A percentile compares a stretch with the other conserved stretches of the same genome.
Conservation (phyloP, 306 rosid species). For the Medicago lupulina region DNA sequence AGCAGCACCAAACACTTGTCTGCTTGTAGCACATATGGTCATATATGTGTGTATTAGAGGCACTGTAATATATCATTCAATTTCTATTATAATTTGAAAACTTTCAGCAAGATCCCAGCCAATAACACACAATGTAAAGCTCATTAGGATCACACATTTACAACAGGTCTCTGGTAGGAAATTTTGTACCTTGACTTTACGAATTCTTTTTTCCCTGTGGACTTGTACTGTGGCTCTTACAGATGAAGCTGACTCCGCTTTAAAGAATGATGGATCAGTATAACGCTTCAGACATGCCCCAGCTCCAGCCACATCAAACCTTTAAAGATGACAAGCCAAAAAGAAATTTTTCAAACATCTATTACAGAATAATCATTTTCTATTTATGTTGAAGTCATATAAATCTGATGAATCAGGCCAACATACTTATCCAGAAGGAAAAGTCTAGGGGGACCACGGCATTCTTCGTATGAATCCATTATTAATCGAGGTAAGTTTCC, state of each 20-base stretch:
- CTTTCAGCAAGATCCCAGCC: conserved; percentile 32
- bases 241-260: conserved; percentile 65
- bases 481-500: conserved; percentile 95
- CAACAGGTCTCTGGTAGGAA: conserved; percentile 23
- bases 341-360: conserved; percentile 31
- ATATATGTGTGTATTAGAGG: conserved; percentile 28
- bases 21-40: conserved; percentile 40
- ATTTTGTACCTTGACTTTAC: conserved; percentile 75
- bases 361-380: conserved; percentile 9
- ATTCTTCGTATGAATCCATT: conserved; percentile 96
- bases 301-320: conserved; percentile 99
- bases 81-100: conserved; percentile 32
- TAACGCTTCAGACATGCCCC: conserved; percentile 96
- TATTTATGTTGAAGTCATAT: conserved; percentile 10
- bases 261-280: conserved; percentile 92
- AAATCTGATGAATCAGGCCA: conserved; percentile 22
- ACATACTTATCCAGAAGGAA: conserved; percentile 96
- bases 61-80: conserved; percentile 12
- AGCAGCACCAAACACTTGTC: conserved; percentile 21
- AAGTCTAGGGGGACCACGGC: conserved; percentile 89
- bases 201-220: conserved; percentile 78
- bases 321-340: conserved; percentile 45
- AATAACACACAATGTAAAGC: conserved; percentile 27
- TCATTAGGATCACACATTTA: conserved; percentile 8
- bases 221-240: conserved; percentile 43